These are phyloP conservation scores for Wallacemonas rigidus DNA, from an alignment of 208 protist species.

Conservation along the genomic window DNA sequence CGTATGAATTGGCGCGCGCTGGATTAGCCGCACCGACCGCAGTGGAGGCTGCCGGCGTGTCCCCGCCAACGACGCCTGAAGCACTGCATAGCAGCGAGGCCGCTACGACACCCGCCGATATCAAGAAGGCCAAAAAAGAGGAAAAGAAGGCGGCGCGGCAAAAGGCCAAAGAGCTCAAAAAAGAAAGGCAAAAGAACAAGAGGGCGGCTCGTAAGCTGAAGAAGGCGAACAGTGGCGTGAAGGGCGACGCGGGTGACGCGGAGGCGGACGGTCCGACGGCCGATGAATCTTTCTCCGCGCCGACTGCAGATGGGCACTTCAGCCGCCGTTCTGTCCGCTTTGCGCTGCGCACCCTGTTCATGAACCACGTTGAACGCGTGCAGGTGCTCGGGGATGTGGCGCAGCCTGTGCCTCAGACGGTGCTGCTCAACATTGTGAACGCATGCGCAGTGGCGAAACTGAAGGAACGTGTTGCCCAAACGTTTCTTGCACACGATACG, in stretches of 20 bases:
- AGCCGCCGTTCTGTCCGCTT: slow-evolving; percentile 48
- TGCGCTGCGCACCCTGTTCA: slow-evolving; percentile 35
- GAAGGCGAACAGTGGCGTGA: background rate
- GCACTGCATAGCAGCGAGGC: background rate
- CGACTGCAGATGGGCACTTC: slow-evolving; percentile 39
- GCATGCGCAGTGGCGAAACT: slow-evolving; percentile 38
- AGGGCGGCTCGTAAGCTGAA: too few relatives aligned
- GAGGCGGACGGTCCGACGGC: slow-evolving; percentile 10
- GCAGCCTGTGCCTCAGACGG: slow-evolving; percentile 29
- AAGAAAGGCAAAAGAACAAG: background rate
- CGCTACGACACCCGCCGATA: background rate
- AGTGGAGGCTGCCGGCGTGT: too few relatives aligned
- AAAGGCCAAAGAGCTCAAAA: background rate
- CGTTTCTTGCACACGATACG: slow-evolving; percentile 61
- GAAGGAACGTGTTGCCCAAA: slow-evolving; percentile 44
- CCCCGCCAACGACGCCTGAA: background rate
- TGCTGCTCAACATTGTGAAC: slow-evolving; percentile 38
- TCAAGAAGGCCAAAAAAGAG: slow-evolving; percentile 13
- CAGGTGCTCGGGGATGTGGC: slow-evolving; percentile 34
- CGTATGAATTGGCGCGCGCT: slow-evolving; percentile 25
- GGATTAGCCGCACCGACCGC: background rate
- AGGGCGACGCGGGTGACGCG: slow-evolving; percentile 5
- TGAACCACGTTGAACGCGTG: slow-evolving; percentile 42
- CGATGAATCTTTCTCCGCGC: slow-evolving; percentile 10
- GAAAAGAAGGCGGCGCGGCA: background rate